A percentile compares a stretch with the other conserved stretches of the same genome.
Conservation (phyloP, 495 filamentous ascomycete species). For the Aspergillus campestris region DNA sequence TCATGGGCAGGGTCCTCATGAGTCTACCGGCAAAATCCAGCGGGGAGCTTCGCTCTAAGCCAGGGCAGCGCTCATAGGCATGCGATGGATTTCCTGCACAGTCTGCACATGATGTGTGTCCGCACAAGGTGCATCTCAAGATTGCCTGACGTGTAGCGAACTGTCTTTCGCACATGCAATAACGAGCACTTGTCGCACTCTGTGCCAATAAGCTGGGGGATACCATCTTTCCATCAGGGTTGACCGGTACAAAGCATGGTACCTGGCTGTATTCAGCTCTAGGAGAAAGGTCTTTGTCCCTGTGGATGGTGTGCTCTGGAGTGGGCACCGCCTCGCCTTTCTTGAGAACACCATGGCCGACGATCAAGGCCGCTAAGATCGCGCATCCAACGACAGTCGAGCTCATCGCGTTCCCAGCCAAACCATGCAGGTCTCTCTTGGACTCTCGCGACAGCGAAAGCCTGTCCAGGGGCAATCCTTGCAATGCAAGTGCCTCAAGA, state of each 20-base stretch:
- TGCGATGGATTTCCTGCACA: slow-evolving; percentile 53
- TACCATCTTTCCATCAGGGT: neutral
- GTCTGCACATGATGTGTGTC: slow-evolving; percentile 45
- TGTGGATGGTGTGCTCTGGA: neutral
- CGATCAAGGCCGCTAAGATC: slow-evolving; percentile 47
- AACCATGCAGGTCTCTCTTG: slow-evolving; percentile 55
- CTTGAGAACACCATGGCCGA: slow-evolving; percentile 27
- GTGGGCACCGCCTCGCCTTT: slow-evolving; percentile 3
- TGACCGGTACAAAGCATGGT: slow-evolving; percentile 4
- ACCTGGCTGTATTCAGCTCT: slow-evolving; percentile 2
- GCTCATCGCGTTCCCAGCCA: slow-evolving; percentile 83
- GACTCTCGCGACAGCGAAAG: slow-evolving; percentile 57
- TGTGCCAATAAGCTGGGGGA: slow-evolving; percentile 8
- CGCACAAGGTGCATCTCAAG: slow-evolving; percentile 43
- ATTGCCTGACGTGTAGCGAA: slow-evolving; percentile 28
- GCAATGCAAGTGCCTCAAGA: slow-evolving; percentile 56
- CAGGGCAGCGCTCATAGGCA: slow-evolving; percentile 25
- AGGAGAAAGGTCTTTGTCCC: slow-evolving; percentile 3
- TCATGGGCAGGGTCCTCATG: slow-evolving; percentile 39
- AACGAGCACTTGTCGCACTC: slow-evolving; percentile 30
- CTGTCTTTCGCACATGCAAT: slow-evolving; percentile 52
- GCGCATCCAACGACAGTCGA: slow-evolving; percentile 62
- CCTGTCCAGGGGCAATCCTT: slow-evolving; percentile 60
- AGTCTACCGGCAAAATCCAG: slow-evolving; percentile 39
- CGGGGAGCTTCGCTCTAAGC: slow-evolving; percentile 30